These are phyloP conservation scores for Fusarium brachygibbosum DNA, from an alignment of 2,329 filamentous ascomycete species.

Conservation along the genomic window DNA sequence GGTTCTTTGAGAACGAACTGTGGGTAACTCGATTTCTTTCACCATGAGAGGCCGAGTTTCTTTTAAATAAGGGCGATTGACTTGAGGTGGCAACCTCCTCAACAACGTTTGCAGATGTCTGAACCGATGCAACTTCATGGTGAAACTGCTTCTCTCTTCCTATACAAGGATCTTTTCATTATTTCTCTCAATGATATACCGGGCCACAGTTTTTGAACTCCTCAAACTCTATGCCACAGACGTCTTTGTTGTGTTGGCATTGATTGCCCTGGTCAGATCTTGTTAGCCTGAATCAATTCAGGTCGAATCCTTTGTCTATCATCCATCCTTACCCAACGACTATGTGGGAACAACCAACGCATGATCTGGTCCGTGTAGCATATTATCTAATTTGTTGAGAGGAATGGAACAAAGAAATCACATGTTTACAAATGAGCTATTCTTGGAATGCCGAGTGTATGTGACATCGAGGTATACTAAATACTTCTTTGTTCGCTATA, in stretches of 20 bases:
- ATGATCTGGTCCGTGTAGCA: neutral
- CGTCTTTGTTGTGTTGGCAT: neutral
- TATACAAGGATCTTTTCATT: neutral
- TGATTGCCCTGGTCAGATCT: no score
- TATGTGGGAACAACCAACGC: neutral
- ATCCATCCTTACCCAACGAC: neutral
- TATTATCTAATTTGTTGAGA: neutral
- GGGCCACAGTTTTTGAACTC: neutral
- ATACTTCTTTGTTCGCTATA: neutral
- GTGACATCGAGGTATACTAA: neutral
- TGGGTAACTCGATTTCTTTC: neutral
- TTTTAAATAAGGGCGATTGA: neutral
- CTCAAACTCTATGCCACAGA: neutral
- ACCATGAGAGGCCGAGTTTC: neutral
- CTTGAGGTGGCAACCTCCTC: neutral
- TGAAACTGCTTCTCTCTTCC: neutral
- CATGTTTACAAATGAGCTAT: neutral
- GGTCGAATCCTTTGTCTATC: conserved; percentile 5
- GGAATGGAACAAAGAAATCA: neutral
- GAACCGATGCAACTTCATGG: neutral
- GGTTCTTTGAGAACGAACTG: neutral
- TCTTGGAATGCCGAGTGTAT: neutral
- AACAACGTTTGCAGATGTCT: neutral
- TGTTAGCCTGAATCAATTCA: neutral
- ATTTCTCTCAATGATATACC: neutral